Evolutionary conservation across 495 filamentous ascomycete genomes (phyloP), one percentile per base, ranked within the genome.

Genomic region (Xylaria cubensis): DNA sequence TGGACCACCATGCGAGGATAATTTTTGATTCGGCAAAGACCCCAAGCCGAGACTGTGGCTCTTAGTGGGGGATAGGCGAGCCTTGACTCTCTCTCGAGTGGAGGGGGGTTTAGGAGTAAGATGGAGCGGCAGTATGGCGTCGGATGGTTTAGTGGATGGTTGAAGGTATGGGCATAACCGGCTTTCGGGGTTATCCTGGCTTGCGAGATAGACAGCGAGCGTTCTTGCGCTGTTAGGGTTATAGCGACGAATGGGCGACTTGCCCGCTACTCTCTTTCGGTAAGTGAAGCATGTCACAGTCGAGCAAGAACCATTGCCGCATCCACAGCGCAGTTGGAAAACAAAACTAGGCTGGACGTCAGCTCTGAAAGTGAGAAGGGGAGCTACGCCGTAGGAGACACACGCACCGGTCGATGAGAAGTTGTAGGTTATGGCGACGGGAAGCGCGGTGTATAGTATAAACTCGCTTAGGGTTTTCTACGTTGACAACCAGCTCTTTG

Each of bases 281-380:
- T 87, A 93, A 74, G 89, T 94, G 73, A 93, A 93, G 82, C 94
- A 97, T 42, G 93, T 94, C 17, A 92, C 80, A 1, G 90, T 96
- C 24, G 83, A 86, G 80, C 94, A 97, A 55, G 83, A 80, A n/a
- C 86, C 82, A 62, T 88, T 87, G 61, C 88, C 85, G 76, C 94
- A 97, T 67, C 94, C 94, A 70, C 94, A 87, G 46, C 93, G 87
- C n/a, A 97, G 87, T 82, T 97, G 94, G 24, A 86, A 84, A 72
- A 94, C 92, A 77, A 92, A 97, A 73, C 94, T 97, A 77, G n/a
- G 66, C 29, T 12, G 10, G 51, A 73, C 24, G 44, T 78, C 70
- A 80, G 70, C 36, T 36, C 8, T 32, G 36, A 26, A 66, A 53
- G 39, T 4, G 62, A 53, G 42, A 32, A 61, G 62, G 72, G 19